These are phyloP conservation scores for Macaranga tanarius DNA, from an alignment of 441 rosid genomes.

Conservation along the genomic window DNA sequence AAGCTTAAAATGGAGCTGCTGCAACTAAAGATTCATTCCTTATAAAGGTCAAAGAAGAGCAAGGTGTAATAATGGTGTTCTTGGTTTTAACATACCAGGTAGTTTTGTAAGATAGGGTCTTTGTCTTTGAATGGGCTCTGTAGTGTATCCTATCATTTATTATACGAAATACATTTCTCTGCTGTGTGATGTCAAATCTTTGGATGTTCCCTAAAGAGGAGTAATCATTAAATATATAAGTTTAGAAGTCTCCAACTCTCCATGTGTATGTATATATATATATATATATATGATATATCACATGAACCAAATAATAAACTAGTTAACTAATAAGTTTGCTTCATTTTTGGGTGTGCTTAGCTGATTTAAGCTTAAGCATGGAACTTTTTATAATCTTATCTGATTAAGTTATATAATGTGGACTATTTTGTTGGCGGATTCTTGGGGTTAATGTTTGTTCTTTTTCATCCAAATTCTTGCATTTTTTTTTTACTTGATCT, in stretches of 20 bases:
- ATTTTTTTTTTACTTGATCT: not conserved
- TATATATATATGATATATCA: too few species aligned
- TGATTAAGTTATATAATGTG: too few species aligned
- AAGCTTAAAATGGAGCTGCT: constrained; percentile 21
- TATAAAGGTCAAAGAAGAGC: constrained; percentile 4
- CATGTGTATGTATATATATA: too few species aligned
- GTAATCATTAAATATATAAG: constrained; percentile 25
- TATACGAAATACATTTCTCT: constrained; percentile 13
- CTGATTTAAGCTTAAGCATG: too few species aligned
- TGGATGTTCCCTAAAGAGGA: constrained; percentile 32
- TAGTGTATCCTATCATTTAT: constrained; percentile 7
- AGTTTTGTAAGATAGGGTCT: not conserved
- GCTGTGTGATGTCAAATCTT: constrained; percentile 28
- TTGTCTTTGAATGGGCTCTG: constrained; percentile 15
- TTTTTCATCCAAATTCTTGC: not conserved
- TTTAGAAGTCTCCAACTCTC: not conserved
- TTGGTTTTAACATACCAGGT: not conserved
- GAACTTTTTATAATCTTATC: too few species aligned
- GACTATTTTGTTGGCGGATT: not conserved
- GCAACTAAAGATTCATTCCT: constrained; percentile 12
- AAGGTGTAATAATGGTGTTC: not conserved
- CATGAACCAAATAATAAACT: not conserved
- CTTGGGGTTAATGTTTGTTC: not conserved
- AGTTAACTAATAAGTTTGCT: constrained; percentile 3
- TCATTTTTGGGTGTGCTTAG: not conserved